Percentiles rank a stretch among this genome's conserved stretches.
These are phyloP conservation scores for Backusella luteola DNA, from an alignment of 192 early-diverging fungal species.

Conservation along the genomic window DNA sequence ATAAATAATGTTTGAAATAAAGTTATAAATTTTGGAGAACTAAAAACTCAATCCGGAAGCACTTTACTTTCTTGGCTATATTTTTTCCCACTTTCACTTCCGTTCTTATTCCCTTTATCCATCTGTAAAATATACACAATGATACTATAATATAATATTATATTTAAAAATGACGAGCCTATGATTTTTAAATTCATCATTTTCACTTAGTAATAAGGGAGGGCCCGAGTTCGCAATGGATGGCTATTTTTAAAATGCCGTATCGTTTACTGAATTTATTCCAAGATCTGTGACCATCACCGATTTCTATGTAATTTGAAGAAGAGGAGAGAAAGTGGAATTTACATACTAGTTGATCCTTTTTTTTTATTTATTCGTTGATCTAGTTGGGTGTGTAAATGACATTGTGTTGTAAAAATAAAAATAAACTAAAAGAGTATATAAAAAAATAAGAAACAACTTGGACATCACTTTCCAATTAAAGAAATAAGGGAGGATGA, in stretches of 20 bases:
- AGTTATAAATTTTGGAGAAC: neutral
- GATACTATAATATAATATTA: neutral
- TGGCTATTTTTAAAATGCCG: slow-evolving; percentile 1
- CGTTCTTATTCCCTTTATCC: neutral
- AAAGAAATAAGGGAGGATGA: neutral
- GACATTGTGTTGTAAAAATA: neutral
- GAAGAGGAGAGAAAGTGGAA: neutral
- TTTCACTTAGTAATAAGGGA: slow-evolving; percentile 1
- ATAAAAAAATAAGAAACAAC: neutral
- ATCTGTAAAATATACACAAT: neutral
- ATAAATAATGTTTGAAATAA: neutral
- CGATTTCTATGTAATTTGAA: neutral
- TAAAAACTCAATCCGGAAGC: neutral
- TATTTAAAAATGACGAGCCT: neutral
- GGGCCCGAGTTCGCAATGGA: neutral
- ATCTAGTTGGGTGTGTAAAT: neutral
- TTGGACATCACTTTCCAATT: neutral
- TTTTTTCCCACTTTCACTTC: neutral
- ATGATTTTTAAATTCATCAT: neutral
- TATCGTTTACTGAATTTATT: neutral
- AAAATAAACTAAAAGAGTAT: neutral
- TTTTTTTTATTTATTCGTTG: neutral
- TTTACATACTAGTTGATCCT: neutral
- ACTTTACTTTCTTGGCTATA: neutral
- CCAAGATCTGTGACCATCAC: neutral